A percentile compares a stretch with the other conserved stretches of the same genome.
Evolutionary conservation across 306 rosid genomes (phyloP).

Genomic region (Pyrus pyrifolia): DNA sequence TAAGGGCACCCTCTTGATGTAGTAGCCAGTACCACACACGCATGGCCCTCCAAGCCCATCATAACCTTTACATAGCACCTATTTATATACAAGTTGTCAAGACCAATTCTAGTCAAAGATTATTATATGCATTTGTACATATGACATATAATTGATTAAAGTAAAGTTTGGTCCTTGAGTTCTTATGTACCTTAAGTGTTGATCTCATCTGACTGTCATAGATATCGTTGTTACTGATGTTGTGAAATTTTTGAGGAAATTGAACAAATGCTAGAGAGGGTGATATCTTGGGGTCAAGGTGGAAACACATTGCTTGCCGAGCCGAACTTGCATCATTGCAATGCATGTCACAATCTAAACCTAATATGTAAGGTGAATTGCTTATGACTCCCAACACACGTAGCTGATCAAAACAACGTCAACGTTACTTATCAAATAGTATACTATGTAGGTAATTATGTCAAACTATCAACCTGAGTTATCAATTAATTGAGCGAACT

Average conservation of each 20-base stretch:
- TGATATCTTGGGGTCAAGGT: conserved; percentile 56
- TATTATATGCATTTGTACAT: neutral
- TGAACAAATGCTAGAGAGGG: conserved; percentile 54
- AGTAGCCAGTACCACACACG: conserved; percentile 53
- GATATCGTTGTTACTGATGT: conserved; percentile 45
- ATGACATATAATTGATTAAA: neutral
- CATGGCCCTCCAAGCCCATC: conserved; percentile 59
- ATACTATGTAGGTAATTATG: neutral
- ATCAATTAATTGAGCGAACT: neutral
- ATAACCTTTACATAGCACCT: conserved; percentile 44
- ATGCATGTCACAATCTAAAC: conserved; percentile 76
- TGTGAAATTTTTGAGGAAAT: conserved; percentile 57
- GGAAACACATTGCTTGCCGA: conserved; percentile 61
- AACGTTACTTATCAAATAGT: neutral
- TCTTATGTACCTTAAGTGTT: conserved; percentile 15
- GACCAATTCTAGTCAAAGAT: neutral
- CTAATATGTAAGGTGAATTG: conserved; percentile 56
- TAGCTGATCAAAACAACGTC: conserved; percentile 30
- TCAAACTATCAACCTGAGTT: neutral
- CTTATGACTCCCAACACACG: conserved; percentile 62
- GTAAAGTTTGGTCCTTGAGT: neutral
- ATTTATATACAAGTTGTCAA: neutral
- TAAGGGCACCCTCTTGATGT: conserved; percentile 39
- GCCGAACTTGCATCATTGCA: conserved; percentile 64
- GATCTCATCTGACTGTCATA: conserved; percentile 53